A percentile compares a stretch with the other conserved stretches of the same genome.
Evolutionary conservation across 345 rosid species (phyloP).

Genomic region (Cochlearia excelsa): DNA sequence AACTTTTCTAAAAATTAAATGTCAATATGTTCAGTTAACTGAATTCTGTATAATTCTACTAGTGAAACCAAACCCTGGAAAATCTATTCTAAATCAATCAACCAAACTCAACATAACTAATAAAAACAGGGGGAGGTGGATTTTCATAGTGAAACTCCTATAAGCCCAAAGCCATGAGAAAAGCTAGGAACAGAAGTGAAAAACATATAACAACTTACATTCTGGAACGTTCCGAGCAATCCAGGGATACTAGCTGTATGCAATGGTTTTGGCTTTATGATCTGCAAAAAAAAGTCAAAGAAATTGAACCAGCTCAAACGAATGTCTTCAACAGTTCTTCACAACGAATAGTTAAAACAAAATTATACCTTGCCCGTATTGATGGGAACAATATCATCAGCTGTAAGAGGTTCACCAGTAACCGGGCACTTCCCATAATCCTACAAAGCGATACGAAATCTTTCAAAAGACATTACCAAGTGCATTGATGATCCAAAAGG

Average conservation of each 20-base stretch:
- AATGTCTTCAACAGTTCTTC: too few relatives aligned
- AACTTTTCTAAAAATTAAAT: constrained; percentile 6
- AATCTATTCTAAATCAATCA: neutral
- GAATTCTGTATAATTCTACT: neutral
- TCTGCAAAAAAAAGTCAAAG: constrained; percentile 43
- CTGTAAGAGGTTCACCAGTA: constrained; percentile 68
- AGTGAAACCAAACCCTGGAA: neutral
- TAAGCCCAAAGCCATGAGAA: too few relatives aligned
- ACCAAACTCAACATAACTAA: constrained; percentile 10
- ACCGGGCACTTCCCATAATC: constrained; percentile 93
- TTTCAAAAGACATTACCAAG: too few relatives aligned
- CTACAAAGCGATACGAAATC: constrained; percentile 33
- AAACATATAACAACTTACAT: constrained; percentile 42
- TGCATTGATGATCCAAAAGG: neutral
- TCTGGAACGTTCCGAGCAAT: constrained; percentile 88
- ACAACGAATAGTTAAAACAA: neutral
- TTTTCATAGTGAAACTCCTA: too few relatives aligned
- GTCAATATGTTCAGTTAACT: constrained; percentile 9
- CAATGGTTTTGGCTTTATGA: constrained; percentile 78
- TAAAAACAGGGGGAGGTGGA: neutral
- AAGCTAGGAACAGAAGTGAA: neutral
- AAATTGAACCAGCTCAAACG: neutral
- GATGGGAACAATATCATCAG: constrained; percentile 74
- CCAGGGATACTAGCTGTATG: constrained; percentile 96
- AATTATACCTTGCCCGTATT: constrained; percentile 65